A percentile compares a stretch with the other conserved stretches of the same genome.
Conservation (phyloP, 768 basidiomycete genomes). For the Nidularia sp. region DNA sequence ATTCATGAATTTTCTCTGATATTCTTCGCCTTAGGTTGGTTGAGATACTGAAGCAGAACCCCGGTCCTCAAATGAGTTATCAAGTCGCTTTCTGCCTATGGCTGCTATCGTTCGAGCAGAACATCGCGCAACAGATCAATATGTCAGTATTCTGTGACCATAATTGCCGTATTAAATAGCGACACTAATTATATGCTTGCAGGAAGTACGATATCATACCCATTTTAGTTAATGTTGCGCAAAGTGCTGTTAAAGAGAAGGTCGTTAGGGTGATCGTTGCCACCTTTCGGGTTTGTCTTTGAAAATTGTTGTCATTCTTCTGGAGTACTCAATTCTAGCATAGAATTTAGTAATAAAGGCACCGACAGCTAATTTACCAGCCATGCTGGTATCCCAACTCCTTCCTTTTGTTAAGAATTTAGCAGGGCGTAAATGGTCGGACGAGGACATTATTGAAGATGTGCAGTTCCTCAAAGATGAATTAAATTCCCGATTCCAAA, state of each 20-base stretch:
- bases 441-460: conserved; percentile 94
- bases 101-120: conserved; percentile 88
- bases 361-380: conserved; percentile 81
- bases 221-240: conserved; percentile 76
- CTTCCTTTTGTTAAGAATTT: conserved; percentile 87
- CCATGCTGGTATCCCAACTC: conserved; percentile 87
- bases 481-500: conserved; percentile 80
- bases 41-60: conserved; percentile 75
- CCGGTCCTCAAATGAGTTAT: conserved; percentile 92
- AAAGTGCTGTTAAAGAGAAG: conserved; percentile 93
- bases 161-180: not conserved
- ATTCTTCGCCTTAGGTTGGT: conserved; percentile 51
- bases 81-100: conserved; percentile 92
- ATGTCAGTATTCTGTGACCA: conserved; percentile 44
- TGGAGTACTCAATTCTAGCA: not conserved
- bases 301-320: not conserved
- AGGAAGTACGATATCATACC: conserved; percentile 92
- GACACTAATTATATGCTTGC: not conserved
- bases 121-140: conserved; percentile 83
- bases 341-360: conserved; percentile 91
- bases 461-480: conserved; percentile 85
- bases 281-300: conserved; percentile 67
- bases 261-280: conserved; percentile 91
- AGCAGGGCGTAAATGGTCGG: conserved; percentile 82
- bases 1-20: not conserved